A percentile compares a stretch with the other conserved stretches of the same genome.
Conservation (phyloP, 768 basidiomycete species). For the Hericium rajendrae region DNA sequence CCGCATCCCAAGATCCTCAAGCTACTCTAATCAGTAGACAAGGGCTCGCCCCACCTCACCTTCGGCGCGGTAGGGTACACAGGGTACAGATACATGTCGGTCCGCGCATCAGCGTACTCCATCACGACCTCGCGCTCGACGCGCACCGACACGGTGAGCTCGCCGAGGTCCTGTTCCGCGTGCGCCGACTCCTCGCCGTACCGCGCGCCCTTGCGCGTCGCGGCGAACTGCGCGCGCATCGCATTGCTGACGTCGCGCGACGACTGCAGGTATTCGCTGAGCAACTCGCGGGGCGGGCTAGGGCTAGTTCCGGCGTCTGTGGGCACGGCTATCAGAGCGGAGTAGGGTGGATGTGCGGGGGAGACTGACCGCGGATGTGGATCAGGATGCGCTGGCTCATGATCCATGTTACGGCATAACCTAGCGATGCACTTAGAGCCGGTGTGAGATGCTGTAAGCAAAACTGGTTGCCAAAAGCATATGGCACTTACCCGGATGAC, state of each 20-base stretch:
- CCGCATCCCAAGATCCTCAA: too few species aligned
- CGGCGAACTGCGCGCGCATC: not conserved
- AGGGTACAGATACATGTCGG: not conserved
- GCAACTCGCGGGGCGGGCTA: not conserved
- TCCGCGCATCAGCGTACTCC: not conserved
- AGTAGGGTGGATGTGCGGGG: not conserved
- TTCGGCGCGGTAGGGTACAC: not conserved
- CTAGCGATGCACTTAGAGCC: constrained; percentile 19
- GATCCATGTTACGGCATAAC: constrained; percentile 22
- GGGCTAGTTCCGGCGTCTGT: too few species aligned
- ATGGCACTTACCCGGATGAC: constrained; percentile 17
- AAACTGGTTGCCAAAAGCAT: not conserved
- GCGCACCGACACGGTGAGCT: constrained; percentile 1
- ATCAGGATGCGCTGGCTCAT: constrained; percentile 24
- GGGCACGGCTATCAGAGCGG: too few species aligned
- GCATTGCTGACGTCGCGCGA: not conserved
- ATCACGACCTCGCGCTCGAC: constrained; percentile 1
- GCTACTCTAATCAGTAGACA: too few species aligned
- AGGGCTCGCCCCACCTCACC: not conserved
- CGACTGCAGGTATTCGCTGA: not conserved
- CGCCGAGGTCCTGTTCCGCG: not conserved
- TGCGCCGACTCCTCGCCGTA: not conserved
- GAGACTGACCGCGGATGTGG: constrained; percentile 23
- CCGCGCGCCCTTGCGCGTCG: too few species aligned
- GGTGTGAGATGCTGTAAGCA: not conserved